Evolutionary conservation across 176 grass and related monocot genomes (phyloP), one percentile per base, ranked within the genome.

Genomic region (Carex cristatella): DNA sequence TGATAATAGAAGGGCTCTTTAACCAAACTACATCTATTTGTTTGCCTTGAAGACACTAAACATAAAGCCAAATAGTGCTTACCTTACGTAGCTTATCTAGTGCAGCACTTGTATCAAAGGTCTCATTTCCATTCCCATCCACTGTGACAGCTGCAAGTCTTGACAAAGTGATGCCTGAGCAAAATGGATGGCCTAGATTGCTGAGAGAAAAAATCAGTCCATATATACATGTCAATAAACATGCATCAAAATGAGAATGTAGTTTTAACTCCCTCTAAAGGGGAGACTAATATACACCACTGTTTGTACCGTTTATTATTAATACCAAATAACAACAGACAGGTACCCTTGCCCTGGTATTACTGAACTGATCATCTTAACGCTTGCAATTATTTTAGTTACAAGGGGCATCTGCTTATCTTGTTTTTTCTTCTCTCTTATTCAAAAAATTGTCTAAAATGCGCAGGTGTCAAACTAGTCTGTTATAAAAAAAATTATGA

Each of bases 91-190:
- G 85, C 91, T 94, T 98, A 89, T 98, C 95, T 71, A 98, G 66
- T n/a, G 93, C 95, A 83, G 89, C 95, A 89, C 93, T 94, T 71
- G 95, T 87, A 93, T 98, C 93, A 91, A 98, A 98, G 78, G 95
- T 98, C 83, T 98, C 95, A 68, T 98, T 91, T 60, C 89, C 95
- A 54, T 98, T 82, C 90, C 95, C 95, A 86, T 98, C 95, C 65
- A 92, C 92, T 0, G 93, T 98, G 81, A 95, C 86, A 4, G 95
- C 95, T 83, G 95, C 95, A 88, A 98, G 91, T 86, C 90, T 98
- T 74, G 89, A 98, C 84, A 98, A 93, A 66, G 91, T 98, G 87
- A 95, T 82, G 48, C 95, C 95, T 76, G 88, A 89, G 8, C 93
- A 92, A 84, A 98, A 98, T 64, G 93, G 93, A 93, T 95, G 93